Base-by-base conservation (phyloP, 2,329 filamentous ascomycete species). In the Beauveria brongniartii region DNA sequence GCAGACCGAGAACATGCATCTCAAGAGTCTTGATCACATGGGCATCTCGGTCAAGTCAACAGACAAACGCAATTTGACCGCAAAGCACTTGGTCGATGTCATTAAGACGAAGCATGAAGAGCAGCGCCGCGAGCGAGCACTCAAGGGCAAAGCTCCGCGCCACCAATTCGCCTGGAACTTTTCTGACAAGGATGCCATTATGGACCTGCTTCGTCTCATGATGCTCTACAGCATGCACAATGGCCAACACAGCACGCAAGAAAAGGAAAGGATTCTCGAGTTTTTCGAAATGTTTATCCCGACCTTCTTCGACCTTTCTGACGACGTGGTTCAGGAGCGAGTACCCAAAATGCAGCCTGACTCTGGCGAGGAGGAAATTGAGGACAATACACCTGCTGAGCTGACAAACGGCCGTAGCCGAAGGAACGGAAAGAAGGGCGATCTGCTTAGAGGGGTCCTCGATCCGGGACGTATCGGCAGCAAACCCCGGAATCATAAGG, bases 11-110 rank as follows among this genome's bases (percentile, higher is more conserved):
- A 88, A 89, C 69, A 93, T 96, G 78, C 96, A 97, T 75, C 90
- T 95, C 76, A 95, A 92, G 78, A 96, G 92, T 72, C 84, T 99
- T 57, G 94, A 99, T 70, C 94, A 99, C 70, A 96, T 97, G 82
- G 92, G 92, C 22, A 92, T 96, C 63, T 87, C 91, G 58, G 90
- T 91, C 69, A 96, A 94, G 76, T 85, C 87, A 64, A 87, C 83
- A 43, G 94, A 99, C 75, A 97, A 97, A 82, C 89, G 92, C 67
- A 88, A 91, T 66, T 90, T 97, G 63, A 90, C 93, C 55, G 87
- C 89, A 3, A 97, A 97, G 76, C 89, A 93, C 62, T 84, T 99
- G 12, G 88, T 94, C 40, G 90, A 92, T 67, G 88, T 94, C 63
- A 92, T 97, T 70, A 92, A 94, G 74, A 92, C 91, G 55, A 95